These are phyloP conservation scores for Lithospermum erythrorhizon DNA, from an alignment of 257 asterid species.

Conservation along the genomic window DNA sequence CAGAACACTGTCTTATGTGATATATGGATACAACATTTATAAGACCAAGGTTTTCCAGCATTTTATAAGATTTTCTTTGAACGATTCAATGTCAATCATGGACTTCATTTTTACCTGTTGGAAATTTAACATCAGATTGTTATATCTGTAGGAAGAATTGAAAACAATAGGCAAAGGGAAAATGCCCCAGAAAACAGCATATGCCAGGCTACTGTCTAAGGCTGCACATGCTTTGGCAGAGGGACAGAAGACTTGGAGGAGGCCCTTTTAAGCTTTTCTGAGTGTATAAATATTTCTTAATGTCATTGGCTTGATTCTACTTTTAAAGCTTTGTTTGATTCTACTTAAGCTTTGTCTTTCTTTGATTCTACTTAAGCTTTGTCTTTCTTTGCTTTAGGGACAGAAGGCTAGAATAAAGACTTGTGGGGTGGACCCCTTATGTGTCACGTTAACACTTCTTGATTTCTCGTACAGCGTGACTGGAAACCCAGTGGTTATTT, in stretches of 20 bases:
- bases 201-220: conserved; percentile 74
- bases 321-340: too few relatives aligned
- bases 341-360: conserved; percentile 6
- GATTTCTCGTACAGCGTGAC: conserved; percentile 70
- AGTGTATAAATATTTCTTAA: conserved; percentile 1
- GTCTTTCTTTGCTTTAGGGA: conserved; percentile 38
- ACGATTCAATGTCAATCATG: conserved; percentile 5
- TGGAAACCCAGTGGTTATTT: conserved; percentile 67
- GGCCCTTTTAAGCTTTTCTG: conserved; percentile 6
- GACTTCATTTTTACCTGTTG: conserved; percentile 1
- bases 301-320: too few relatives aligned
- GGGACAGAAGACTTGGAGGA: conserved; percentile 28
- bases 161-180: conserved; percentile 53
- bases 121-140: conserved; percentile 5
- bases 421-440: conserved; percentile 94
- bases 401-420: conserved; percentile 75
- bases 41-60: background rate
- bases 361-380: conserved; percentile 2
- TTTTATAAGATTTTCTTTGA: conserved; percentile 1
- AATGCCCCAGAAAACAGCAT: conserved; percentile 69
- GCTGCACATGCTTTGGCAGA: conserved; percentile 96
- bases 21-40: too few relatives aligned
- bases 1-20: background rate
- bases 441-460: too few relatives aligned
- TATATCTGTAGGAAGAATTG: conserved; percentile 63